Percentiles rank a stretch among this genome's conserved stretches.
Evolutionary conservation across 768 basidiomycete species (phyloP).

Genomic region (Suillus alpinus): DNA sequence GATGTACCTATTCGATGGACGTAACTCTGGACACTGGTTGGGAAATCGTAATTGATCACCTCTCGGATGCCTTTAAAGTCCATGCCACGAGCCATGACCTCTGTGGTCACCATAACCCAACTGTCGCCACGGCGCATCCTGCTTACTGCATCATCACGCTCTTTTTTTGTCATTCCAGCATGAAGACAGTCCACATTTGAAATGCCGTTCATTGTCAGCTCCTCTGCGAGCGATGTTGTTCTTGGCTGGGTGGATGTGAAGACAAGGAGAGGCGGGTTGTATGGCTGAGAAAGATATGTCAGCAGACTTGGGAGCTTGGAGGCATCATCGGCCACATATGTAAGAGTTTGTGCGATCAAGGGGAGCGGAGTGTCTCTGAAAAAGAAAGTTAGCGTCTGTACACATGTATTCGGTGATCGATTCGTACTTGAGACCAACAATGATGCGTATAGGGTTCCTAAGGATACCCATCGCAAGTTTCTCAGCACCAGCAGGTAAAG

Average conservation of each 20-base stretch:
- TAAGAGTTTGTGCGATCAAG: constrained; percentile 83
- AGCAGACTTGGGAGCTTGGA: constrained; percentile 93
- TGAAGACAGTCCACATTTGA: constrained; percentile 87
- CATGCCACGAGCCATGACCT: constrained; percentile 98
- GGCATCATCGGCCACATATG: constrained; percentile 88
- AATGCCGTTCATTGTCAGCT: constrained; percentile 76
- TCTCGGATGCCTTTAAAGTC: constrained; percentile 94
- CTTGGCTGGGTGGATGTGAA: constrained; percentile 92
- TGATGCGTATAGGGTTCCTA: constrained; percentile 82
- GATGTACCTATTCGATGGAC: constrained; percentile 86
- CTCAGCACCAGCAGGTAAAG: constrained; percentile 85
- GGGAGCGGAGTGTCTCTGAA: constrained; percentile 89
- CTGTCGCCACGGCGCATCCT: constrained; percentile 87
- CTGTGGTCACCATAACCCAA: constrained; percentile 95
- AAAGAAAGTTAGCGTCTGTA: constrained; percentile 10
- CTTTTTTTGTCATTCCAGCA: constrained; percentile 83
- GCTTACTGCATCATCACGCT: constrained; percentile 80
- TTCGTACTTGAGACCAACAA: constrained; percentile 89
- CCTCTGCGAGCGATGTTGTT: constrained; percentile 73
- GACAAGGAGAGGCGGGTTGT: constrained; percentile 87
- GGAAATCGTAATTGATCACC: constrained; percentile 97
- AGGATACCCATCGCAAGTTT: constrained; percentile 85
- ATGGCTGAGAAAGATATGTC: constrained; percentile 73
- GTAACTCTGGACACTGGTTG: constrained; percentile 92
- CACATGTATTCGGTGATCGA: background rate